Evolutionary conservation across 164 flowering plant species (phyloP).

Genomic region (Umbellularia californica): DNA sequence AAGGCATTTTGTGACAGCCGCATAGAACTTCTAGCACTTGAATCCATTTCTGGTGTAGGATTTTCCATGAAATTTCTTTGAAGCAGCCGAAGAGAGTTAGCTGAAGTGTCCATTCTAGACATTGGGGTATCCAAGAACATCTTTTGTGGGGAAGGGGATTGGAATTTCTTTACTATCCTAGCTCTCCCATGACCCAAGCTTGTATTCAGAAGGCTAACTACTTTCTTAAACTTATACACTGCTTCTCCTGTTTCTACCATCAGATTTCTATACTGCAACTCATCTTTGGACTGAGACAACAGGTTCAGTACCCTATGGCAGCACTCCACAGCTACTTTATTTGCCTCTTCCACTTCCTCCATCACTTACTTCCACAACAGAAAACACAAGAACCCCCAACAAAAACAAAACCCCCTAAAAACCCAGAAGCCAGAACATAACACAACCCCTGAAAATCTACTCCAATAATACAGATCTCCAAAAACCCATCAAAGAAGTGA

Average conservation of each 20-base stretch:
- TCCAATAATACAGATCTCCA: conserved; percentile 9
- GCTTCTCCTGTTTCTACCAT: conserved; percentile 62
- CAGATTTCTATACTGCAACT: conserved; percentile 44
- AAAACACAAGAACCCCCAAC: conserved; percentile 4
- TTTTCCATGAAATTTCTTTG: conserved; percentile 31
- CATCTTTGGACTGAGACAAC: conserved; percentile 61
- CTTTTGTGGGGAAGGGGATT: conserved; percentile 34
- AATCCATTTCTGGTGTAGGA: conserved; percentile 29
- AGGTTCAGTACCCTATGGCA: conserved; percentile 66
- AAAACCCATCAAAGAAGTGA: not conserved
- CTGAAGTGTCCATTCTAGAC: conserved; percentile 21
- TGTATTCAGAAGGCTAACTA: conserved; percentile 55
- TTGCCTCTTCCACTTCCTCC: conserved; percentile 92
- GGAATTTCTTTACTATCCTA: conserved; percentile 51
- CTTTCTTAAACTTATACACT: conserved; percentile 65
- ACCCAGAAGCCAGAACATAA: too few relatives aligned
- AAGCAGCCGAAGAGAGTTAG: conserved; percentile 37
- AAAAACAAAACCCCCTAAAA: conserved; percentile 8
- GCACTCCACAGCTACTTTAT: conserved; percentile 78
- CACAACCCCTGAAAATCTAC: conserved; percentile 16
- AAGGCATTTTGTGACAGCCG: conserved; percentile 17
- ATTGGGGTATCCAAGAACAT: conserved; percentile 52
- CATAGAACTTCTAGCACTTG: conserved; percentile 29
- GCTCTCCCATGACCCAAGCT: conserved; percentile 73
- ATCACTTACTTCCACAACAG: conserved; percentile 21